Conservation (phyloP, 1,284 basidiomycete genomes). For the Naganishia albida region DNA sequence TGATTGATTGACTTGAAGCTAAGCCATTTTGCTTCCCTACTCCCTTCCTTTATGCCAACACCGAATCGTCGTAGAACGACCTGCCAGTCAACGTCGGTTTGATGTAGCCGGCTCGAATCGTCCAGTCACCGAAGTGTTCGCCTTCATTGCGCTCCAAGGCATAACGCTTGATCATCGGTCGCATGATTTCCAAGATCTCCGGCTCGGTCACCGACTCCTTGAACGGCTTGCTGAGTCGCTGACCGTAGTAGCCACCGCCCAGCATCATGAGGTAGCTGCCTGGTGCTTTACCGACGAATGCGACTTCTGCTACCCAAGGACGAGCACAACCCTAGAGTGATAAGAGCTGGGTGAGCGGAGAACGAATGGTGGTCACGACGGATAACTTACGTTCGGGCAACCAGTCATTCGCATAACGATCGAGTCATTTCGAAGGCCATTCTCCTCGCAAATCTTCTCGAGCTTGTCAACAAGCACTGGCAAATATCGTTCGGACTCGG, state of each 20-base stretch:
- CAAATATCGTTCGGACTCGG: conserved; percentile 93
- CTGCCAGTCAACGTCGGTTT: conserved; percentile 73
- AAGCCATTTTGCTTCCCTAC: not conserved
- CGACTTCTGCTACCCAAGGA: conserved; percentile 95
- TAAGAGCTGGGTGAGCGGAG: too few relatives aligned
- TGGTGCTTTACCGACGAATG: conserved; percentile 94
- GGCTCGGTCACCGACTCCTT: conserved; percentile 87
- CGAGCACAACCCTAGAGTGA: conserved; percentile 71
- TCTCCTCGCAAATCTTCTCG: conserved; percentile 90
- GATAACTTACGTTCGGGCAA: conserved; percentile 71
- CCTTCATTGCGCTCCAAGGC: conserved; percentile 87
- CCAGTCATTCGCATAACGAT: conserved; percentile 99
- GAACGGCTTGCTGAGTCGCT: conserved; percentile 79
- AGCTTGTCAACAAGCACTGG: conserved; percentile 93
- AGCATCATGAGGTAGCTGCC: conserved; percentile 93
- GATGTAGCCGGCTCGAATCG: conserved; percentile 83
- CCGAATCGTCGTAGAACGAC: conserved; percentile 72
- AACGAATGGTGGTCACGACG: conserved; percentile 17
- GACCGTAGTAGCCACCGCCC: conserved; percentile 90
- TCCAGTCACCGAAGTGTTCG: conserved; percentile 94
- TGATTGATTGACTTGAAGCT: conserved; percentile 2
- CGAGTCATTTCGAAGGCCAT: conserved; percentile 85
- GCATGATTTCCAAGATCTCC: conserved; percentile 86
- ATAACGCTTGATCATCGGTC: conserved; percentile 90
- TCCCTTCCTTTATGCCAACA: conserved; percentile 33